A percentile compares a stretch with the other conserved stretches of the same genome.
These are phyloP conservation scores for Omphalotus guepiniiformis DNA, from an alignment of 768 basidiomycete species.

Conservation along the genomic window DNA sequence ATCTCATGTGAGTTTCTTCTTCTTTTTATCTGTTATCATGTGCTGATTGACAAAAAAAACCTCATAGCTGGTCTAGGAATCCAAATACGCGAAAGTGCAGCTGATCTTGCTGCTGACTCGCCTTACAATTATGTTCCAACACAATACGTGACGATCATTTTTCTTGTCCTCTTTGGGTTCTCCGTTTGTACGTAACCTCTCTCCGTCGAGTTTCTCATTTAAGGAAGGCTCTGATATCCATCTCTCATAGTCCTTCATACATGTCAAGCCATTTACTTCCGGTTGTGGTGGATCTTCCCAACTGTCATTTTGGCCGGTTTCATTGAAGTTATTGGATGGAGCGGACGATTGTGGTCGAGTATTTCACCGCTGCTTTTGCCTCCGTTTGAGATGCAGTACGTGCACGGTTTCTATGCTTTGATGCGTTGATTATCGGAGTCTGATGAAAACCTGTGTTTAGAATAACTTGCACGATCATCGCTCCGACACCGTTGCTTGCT, in stretches of 20 bases:
- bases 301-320: slow-evolving; percentile 45
- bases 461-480: slow-evolving; percentile 42
- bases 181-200: slow-evolving; percentile 30
- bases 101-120: not conserved
- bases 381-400: slow-evolving; percentile 41
- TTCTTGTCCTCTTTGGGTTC: slow-evolving; percentile 33
- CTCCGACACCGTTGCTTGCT: slow-evolving; percentile 54
- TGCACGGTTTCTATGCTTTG: slow-evolving; percentile 4
- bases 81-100: too few relatives aligned
- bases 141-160: slow-evolving; percentile 27
- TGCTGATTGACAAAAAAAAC: too few relatives aligned
- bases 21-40: too few relatives aligned
- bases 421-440: not conserved
- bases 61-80: too few relatives aligned
- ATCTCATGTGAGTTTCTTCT: too few relatives aligned
- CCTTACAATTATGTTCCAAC: slow-evolving; percentile 35
- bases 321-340: slow-evolving; percentile 54
- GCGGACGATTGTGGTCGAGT: slow-evolving; percentile 22
- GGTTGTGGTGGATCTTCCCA: slow-evolving; percentile 49
- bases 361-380: slow-evolving; percentile 11
- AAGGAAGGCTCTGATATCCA: not conserved
- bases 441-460: slow-evolving; percentile 17
- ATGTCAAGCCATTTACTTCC: slow-evolving; percentile 37
- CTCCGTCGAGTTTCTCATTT: not conserved
- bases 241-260: slow-evolving; percentile 38